Evolutionary conservation across 345 rosid genomes (phyloP), one percentile per base, ranked within the genome.

Genomic region (Excoecaria cochinchinensis): DNA sequence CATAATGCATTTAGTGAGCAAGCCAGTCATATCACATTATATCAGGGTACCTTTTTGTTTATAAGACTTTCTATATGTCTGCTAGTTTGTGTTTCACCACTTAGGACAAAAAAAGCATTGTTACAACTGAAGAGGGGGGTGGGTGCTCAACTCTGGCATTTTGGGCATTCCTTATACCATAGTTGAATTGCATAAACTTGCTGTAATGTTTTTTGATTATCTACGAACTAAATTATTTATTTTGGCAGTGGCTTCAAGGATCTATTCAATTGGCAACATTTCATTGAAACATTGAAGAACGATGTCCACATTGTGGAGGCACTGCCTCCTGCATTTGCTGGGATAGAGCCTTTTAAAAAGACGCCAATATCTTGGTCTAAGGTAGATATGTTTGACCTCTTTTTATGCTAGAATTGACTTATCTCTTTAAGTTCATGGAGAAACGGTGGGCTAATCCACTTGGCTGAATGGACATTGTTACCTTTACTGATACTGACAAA

Each of bases 291-390:
- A 19, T 73, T 95, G 80, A 87, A 89, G 80, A 88, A 90, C 83
- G 98, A 91, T 73, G 82, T 95, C 76, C 96, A 89, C 82, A 86
- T 93, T 73, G 94, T 93, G 67, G 98, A 95, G 89, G 52, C 82
- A 60, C 75, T 93, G 77, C 99, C 97, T 61, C 74, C 87, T 50
- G 85, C 86, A 69, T 85, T 85, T 81, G 84, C 90, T 36, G 88
- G 84, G 60, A 78, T 80, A 1, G 89, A 91, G 74, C 89, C 94
- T 78, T 86, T 91, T 76, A 80, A 69, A 36, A 95, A 95, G 82
- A 95, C 97, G 74, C 97, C 92, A 65, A 87, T 95, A 76, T 92
- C 99, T 24, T 95, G 99, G 99, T 95, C 99, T 21, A 92, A 91
- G 98, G 98, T 91, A 47, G 59, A 80, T 38, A 68, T 19, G 58